A percentile compares a stretch with the other conserved stretches of the same genome.
Conservation (phyloP, 2,329 filamentous ascomycete species). For the Fusarium sp. region DNA sequence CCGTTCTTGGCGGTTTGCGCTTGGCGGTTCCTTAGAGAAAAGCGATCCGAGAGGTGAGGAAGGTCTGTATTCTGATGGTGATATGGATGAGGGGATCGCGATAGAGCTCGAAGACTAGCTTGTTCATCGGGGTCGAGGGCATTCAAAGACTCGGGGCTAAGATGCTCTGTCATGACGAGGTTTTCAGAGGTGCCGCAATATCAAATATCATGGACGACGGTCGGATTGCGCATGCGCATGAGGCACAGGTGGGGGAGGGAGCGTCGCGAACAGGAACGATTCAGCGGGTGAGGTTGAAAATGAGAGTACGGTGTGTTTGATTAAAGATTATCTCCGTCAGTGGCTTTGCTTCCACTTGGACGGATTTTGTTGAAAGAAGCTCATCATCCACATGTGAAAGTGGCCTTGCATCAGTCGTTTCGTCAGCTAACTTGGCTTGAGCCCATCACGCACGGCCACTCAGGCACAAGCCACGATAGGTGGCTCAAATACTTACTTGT, state of each 20-base stretch:
- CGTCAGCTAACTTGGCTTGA: slow-evolving; percentile 38
- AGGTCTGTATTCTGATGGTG: slow-evolving; percentile 67
- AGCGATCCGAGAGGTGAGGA: slow-evolving; percentile 58
- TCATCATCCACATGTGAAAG: slow-evolving; percentile 44
- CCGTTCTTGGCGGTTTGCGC: slow-evolving; percentile 28
- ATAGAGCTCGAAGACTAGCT: slow-evolving; percentile 58
- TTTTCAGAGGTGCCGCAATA: slow-evolving; percentile 28
- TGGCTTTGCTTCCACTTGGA: slow-evolving; percentile 37
- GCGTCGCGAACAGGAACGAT: slow-evolving; percentile 6
- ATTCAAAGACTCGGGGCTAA: slow-evolving; percentile 49
- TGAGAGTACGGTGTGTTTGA: slow-evolving; percentile 6
- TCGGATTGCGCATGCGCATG: slow-evolving; percentile 35
- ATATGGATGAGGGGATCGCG: slow-evolving; percentile 74
- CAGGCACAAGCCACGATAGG: slow-evolving; percentile 30
- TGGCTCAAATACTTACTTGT: slow-evolving; percentile 11
- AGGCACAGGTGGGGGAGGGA: slow-evolving; percentile 5
- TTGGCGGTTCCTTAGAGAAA: slow-evolving; percentile 39
- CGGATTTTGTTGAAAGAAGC: slow-evolving; percentile 33
- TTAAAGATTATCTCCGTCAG: slow-evolving; percentile 23
- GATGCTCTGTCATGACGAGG: slow-evolving; percentile 59
- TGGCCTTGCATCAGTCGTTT: slow-evolving; percentile 44
- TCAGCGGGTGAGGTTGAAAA: neutral
- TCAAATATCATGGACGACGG: slow-evolving; percentile 42
- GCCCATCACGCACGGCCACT: slow-evolving; percentile 21
- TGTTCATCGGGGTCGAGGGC: slow-evolving; percentile 50